A percentile compares a stretch with the other conserved stretches of the same genome.
Evolutionary conservation across 495 filamentous ascomycete genomes (phyloP).

Genomic region (Lasiosphaeriaceae sp.): DNA sequence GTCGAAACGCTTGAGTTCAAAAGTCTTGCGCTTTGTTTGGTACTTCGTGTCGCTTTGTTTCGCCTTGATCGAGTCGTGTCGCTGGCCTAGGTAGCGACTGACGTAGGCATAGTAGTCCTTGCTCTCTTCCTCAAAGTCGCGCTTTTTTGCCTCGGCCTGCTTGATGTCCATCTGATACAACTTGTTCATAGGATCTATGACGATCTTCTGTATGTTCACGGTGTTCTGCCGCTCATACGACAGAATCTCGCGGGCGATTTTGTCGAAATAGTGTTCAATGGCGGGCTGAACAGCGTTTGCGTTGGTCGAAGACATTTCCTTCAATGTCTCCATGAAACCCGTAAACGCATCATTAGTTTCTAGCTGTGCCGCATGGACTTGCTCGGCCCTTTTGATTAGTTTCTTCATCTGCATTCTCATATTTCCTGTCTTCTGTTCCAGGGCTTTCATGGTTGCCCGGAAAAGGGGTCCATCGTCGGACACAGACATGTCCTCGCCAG

Average conservation of each 20-base stretch:
- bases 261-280: constrained; percentile 96
- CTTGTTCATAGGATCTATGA: constrained; percentile 89
- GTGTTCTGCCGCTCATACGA: constrained; percentile 82
- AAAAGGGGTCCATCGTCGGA: constrained; percentile 94
- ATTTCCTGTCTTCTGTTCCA: constrained; percentile 96
- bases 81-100: constrained; percentile 87
- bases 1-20: constrained; percentile 95
- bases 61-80: constrained; percentile 92
- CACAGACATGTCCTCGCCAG: constrained; percentile 79
- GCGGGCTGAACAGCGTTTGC: constrained; percentile 93
- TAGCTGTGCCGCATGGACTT: constrained; percentile 72
- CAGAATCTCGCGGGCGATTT: constrained; percentile 88
- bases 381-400: constrained; percentile 85
- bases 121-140: constrained; percentile 97
- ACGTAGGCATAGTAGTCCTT: constrained; percentile 96
- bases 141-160: constrained; percentile 93
- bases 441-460: constrained; percentile 90
- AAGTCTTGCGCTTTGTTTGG: constrained; percentile 86
- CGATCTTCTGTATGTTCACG: constrained; percentile 77
- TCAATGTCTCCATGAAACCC: constrained; percentile 80
- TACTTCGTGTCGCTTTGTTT: constrained; percentile 99
- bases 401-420: constrained; percentile 94
- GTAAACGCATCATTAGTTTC: constrained; percentile 80
- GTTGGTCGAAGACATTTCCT: constrained; percentile 85
- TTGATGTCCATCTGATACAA: constrained; percentile 96